Evolutionary conservation across 176 grass and related monocot genomes (phyloP), one percentile per base, ranked within the genome.

Genomic region (Guadua angustifolia): DNA sequence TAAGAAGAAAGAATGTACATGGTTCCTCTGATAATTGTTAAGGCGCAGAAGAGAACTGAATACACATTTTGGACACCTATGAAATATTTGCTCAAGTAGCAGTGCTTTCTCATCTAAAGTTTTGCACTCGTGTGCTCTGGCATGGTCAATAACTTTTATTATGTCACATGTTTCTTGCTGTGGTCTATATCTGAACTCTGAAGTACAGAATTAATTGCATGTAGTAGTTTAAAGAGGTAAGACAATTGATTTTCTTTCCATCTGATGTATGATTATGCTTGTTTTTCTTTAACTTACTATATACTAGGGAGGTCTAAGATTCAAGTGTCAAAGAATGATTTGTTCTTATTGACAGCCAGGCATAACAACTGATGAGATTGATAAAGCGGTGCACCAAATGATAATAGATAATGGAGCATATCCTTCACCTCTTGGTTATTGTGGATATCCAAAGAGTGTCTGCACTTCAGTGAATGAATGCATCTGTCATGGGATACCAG

Each of bases 381-480:
- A 98, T 82, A 95, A 92, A 87, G 91, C 85, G 3, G 95, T 98
- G 53, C 95, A 98, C 88, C 78, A 94, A 90, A 94, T 95, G 93
- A 94, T 95, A 33, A 87, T 98, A 22, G 89, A 95, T 71, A 95
- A 95, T 81, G 91, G 93, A 79, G 95, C 95, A 76, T 95, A 95
- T 88, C 95, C 95, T 80, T 98, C 95, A 19, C 93, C 95, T 47
- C 85, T 98, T 74, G 93, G 91, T 69, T 98, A 98, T 61, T 90
- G 87, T 66, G 95, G 95, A 26, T 98, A 92, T 25, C 95, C 95
- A 47, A 95, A 98, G 85, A 95, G 93, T 69, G 95, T 95, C 36
- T 98, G 93, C 65, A 98, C 95, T 69, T 98, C 93, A 83, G 87
- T 98, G 52, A 98, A 98, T 83, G 95, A 98, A 87, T 95, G 93